phyloP scores from a whole-genome alignment of 805 yeast genomes.

The Yarrowia bubula region DNA sequence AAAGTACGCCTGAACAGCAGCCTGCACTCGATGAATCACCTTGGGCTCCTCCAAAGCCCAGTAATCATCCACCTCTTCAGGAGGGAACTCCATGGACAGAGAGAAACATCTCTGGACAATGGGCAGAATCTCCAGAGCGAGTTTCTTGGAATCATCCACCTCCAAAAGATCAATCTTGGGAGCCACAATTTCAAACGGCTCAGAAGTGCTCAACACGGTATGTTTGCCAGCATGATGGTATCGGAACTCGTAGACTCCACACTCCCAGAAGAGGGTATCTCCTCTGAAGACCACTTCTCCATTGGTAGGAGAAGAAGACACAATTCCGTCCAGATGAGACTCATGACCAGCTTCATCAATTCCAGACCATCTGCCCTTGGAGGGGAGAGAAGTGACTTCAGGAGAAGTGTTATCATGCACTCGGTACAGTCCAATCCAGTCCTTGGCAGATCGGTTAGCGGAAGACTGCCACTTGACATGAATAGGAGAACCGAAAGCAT shows the following conservation, averaged over 20 bases:
- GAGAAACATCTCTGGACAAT: slow-evolving; percentile 32
- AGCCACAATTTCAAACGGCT: slow-evolving; percentile 60
- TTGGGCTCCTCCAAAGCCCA: slow-evolving; percentile 34
- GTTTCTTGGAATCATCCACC: slow-evolving; percentile 37
- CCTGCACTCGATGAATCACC: slow-evolving; percentile 34
- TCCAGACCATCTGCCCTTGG: slow-evolving; percentile 66
- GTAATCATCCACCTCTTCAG: slow-evolving; percentile 31
- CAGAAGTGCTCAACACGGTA: slow-evolving; percentile 62
- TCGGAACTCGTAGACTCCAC: slow-evolving; percentile 71
- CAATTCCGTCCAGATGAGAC: slow-evolving; percentile 33
- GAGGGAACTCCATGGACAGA: slow-evolving; percentile 32
- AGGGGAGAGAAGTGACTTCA: slow-evolving; percentile 56
- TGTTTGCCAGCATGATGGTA: slow-evolving; percentile 67
- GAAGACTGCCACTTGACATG: slow-evolving; percentile 57
- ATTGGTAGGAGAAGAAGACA: slow-evolving; percentile 30
- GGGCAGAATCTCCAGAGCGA: slow-evolving; percentile 38
- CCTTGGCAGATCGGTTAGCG: slow-evolving; percentile 47
- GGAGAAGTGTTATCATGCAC: slow-evolving; percentile 57
- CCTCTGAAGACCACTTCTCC: slow-evolving; percentile 54
- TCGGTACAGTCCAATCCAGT: slow-evolving; percentile 78
- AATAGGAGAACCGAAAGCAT: slow-evolving; percentile 53
- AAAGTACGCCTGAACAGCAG: slow-evolving; percentile 34
- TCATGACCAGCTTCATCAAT: slow-evolving; percentile 27
- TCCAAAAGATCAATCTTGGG: slow-evolving; percentile 39
- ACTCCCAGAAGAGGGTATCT: slow-evolving; percentile 56